These are phyloP conservation scores for Exophiala dermatitidis DNA, from an alignment of 2,329 filamentous ascomycete genomes.

Conservation along the genomic window DNA sequence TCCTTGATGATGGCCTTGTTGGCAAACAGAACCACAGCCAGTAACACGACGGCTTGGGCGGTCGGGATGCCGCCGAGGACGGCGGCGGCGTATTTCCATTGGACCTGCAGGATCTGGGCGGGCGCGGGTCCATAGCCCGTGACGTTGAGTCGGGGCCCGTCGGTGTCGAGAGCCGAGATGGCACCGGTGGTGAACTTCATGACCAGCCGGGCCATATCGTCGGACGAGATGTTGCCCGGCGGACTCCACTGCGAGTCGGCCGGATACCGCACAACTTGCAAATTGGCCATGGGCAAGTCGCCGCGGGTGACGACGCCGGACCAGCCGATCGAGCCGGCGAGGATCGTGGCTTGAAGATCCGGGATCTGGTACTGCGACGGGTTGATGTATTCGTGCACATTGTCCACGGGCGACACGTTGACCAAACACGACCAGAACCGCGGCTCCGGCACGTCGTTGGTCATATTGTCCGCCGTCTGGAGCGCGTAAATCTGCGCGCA, in stretches of 20 bases:
- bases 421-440: slow-evolving; percentile 19
- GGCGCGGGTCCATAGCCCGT: slow-evolving; percentile 64
- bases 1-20: slow-evolving; percentile 25
- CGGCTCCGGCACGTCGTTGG: slow-evolving; percentile 26
- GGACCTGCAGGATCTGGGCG: slow-evolving; percentile 84
- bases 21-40: slow-evolving; percentile 14
- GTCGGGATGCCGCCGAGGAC: slow-evolving; percentile 20
- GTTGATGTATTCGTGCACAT: slow-evolving; percentile 2
- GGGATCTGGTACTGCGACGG: slow-evolving; percentile 8
- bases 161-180: slow-evolving; percentile 13
- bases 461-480: slow-evolving; percentile 18
- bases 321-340: slow-evolving; percentile 22
- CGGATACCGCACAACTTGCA: slow-evolving; percentile 14
- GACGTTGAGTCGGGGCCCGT: slow-evolving; percentile 48
- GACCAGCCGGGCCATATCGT: slow-evolving; percentile 11
- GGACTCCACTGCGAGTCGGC: slow-evolving; percentile 30
- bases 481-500: slow-evolving; percentile 18
- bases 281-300: background rate
- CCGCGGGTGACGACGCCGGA: slow-evolving; percentile 7
- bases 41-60: slow-evolving; percentile 14
- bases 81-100: slow-evolving; percentile 14
- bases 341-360: slow-evolving; percentile 12
- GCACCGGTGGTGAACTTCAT: slow-evolving; percentile 18
- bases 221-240: slow-evolving; percentile 5
- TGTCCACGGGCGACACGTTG: slow-evolving; percentile 12